Base-by-base conservation (phyloP, 441 rosid species). In the Erodium moschatum region DNA sequence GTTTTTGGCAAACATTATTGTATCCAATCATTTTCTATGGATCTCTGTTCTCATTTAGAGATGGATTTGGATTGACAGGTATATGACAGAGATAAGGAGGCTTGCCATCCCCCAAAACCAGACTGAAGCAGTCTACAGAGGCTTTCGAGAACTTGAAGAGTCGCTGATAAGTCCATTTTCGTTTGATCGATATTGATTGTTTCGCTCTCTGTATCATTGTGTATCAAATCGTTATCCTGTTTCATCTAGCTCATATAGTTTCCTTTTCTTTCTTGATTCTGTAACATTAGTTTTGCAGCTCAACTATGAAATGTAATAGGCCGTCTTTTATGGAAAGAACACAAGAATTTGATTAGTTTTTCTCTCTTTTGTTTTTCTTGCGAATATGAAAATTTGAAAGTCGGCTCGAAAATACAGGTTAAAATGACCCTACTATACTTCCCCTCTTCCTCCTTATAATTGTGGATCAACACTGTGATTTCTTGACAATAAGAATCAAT, bases 41-140 rank as follows among this genome's bases (percentile, higher is more conserved):
- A 2, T 58, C 67, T 35, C 0, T 48, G 11, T 63, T 35, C 35
- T 64, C 12, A 46, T 74, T 67, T 65, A 0, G 15, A 46, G 4
- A 15, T 18, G 19, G 60, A 52, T 48, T 66, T 63, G 54, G 68
- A 48, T 48, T 67, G 38, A 66, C 89, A 93, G 99, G 88, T 94
- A 83, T 76, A 90, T 86, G 97, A 89, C 99, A 0, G 99, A 92
- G 81, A 86, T 95, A 31, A 81, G 88, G 80, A 82, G 97, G 80
- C 74, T 95, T 75, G 75, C 99, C 18, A 86, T 90, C 44, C 96
- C 98, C n/a, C 89, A 81, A 69, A 85, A 74, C 76, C 85, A 74
- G 81, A 92, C 91, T 0, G 98, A 90, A 76, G 78, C 74, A 6
- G 96, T 91, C 35, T 91, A 85, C 77, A 73, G 80, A 76, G 95